These are phyloP conservation scores for Ceratocystis smalleyi DNA, from an alignment of 2,329 filamentous ascomycete species.

Conservation along the genomic window DNA sequence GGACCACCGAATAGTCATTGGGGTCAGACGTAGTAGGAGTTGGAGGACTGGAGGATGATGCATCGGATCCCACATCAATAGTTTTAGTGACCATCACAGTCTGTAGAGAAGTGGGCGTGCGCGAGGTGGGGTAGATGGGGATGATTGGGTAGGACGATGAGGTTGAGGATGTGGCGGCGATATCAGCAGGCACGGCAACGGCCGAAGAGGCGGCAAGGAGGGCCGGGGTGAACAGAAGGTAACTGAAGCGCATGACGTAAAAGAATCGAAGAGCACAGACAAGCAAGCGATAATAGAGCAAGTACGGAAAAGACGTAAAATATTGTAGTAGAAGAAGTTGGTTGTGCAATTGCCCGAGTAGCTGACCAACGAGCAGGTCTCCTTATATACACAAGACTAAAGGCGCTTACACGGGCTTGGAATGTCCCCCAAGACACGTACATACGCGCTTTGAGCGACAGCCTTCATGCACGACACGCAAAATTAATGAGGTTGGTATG, in stretches of 20 bases:
- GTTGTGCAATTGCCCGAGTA: too few species aligned
- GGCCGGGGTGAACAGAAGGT: constrained; percentile 1
- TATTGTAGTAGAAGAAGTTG: too few species aligned
- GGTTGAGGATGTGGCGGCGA: neutral
- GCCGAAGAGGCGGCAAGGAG: constrained; percentile 4
- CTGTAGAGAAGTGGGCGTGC: neutral
- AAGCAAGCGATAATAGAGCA: too few species aligned
- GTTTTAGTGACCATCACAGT: constrained; percentile 15
- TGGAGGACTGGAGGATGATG: neutral
- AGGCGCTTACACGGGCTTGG: neutral
- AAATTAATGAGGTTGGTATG: neutral
- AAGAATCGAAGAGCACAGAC: neutral
- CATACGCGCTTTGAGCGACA: neutral
- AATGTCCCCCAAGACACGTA: neutral
- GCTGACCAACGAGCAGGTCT: neutral
- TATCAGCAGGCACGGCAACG: constrained; percentile 5
- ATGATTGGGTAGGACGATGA: constrained; percentile 12
- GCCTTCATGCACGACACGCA: neutral
- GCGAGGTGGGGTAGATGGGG: constrained; percentile 12
- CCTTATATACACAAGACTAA: neutral
- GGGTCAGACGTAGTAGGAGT: neutral
- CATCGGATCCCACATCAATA: neutral
- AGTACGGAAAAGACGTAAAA: too few species aligned
- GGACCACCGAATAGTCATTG: constrained; percentile 12
- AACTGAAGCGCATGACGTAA: constrained; percentile 9